Base-by-base conservation (phyloP, 306 rosid species). In the Casuarina equisetifolia region DNA sequence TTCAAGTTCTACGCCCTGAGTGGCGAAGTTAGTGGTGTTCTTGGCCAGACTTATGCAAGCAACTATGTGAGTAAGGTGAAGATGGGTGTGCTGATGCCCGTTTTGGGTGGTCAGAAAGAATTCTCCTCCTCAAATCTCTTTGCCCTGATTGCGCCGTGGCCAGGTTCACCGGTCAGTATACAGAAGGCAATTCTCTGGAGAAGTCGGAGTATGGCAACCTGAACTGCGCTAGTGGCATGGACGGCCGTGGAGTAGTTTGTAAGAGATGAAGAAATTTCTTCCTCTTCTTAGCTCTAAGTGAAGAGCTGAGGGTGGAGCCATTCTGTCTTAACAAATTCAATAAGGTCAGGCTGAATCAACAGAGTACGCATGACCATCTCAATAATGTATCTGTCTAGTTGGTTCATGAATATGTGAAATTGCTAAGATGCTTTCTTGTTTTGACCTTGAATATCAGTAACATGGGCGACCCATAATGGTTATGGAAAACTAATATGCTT, bases 51-150 rank as follows among this genome's bases (percentile, higher is more conserved):
- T 5, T 80, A 75, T 17, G 81, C 54, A 1, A 59, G 42, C 5
- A 78, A 75, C 54, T 83, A 80, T 6, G 86, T 80, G 43, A 86
- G 81, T 6, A 70, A 70, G 45, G 86, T 76, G 7, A 86, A 82
- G 79, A 86, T 86, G 83, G 86, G 89, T 5, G 86, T 74, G 35
- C 53, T 72, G 16, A 86, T 86, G 85, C 86, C 86, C 9, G 81
- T 83, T 46, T 48, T 83, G 69, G 86, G 89, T 19, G 86, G 89
- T 1, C 77, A 82, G 17, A 79, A 57, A 64, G 81, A 83, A 72
- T 86, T 83, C 49, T 46, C 79, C 1, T 73, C 85, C 3, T 83
- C 89, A 69, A 54, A 72, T 12, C 75, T 80, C 43, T 83, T 86
- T 63, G 44, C 81, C 36, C 79, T 0, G 85, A 86, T 80, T 83